Evolutionary conservation across 148 eudicot species (phyloP).

Genomic region (Persicaria tinctoria): DNA sequence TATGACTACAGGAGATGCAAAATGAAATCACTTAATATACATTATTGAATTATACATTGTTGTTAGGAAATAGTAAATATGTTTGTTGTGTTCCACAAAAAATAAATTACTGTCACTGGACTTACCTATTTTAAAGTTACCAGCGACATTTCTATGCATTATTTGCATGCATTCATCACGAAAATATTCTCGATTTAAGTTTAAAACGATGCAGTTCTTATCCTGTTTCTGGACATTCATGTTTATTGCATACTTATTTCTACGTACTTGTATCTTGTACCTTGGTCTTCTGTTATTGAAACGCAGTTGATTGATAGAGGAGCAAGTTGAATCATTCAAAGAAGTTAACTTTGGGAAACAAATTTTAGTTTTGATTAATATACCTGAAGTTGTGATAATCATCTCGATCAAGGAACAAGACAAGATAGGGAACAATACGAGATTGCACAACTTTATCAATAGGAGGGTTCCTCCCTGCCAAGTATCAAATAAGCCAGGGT

Average conservation of each 20-base stretch:
- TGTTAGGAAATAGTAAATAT: neutral
- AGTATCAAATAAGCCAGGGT: neutral
- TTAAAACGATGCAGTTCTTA: neutral
- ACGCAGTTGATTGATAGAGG: too few relatives aligned
- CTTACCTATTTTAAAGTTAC: neutral
- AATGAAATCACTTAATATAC: neutral
- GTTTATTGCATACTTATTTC: neutral
- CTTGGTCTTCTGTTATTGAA: too few relatives aligned
- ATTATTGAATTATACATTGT: neutral
- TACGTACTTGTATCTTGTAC: too few relatives aligned
- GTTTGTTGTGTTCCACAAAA: neutral
- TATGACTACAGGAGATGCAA: neutral
- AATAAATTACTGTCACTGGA: neutral
- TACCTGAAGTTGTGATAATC: slow-evolving; percentile 84
- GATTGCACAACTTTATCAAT: slow-evolving; percentile 86
- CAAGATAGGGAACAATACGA: slow-evolving; percentile 83
- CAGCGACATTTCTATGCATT: neutral
- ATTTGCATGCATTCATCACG: neutral
- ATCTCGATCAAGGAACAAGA: slow-evolving; percentile 72
- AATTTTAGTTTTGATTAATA: too few relatives aligned
- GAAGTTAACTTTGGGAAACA: too few relatives aligned
- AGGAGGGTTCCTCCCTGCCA: slow-evolving; percentile 78
- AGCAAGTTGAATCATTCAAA: too few relatives aligned
- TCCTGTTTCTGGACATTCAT: neutral
- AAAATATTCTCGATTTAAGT: neutral